These are phyloP conservation scores for Candolleomyces efflorescens DNA, from an alignment of 768 basidiomycete genomes.

Conservation along the genomic window DNA sequence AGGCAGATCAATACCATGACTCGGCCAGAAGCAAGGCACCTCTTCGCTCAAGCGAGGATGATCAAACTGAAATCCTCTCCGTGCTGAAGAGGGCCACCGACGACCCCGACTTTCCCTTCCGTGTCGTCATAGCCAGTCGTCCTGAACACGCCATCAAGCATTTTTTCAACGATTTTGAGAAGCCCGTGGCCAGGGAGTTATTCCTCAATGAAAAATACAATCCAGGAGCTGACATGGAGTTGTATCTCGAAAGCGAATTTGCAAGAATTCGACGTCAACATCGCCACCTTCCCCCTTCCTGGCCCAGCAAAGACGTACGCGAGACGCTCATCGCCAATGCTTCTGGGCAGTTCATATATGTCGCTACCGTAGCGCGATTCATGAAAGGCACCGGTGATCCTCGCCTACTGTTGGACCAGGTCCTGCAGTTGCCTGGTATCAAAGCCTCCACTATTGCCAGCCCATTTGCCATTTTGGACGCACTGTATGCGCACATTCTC, in stretches of 20 bases:
- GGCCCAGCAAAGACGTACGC: background rate
- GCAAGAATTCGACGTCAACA: background rate
- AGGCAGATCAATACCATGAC: background rate
- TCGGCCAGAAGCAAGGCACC: background rate
- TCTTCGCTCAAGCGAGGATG: background rate
- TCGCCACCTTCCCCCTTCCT: slow-evolving; percentile 1
- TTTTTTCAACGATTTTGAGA: background rate
- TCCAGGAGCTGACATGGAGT: background rate
- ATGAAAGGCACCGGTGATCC: too few species aligned
- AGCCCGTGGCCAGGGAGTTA: background rate
- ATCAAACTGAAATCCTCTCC: background rate
- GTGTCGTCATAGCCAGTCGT: background rate
- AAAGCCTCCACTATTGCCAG: background rate
- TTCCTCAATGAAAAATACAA: slow-evolving; percentile 4
- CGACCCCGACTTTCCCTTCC: background rate
- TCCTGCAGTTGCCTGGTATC: too few species aligned
- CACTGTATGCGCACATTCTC: background rate
- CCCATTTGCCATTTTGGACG: background rate
- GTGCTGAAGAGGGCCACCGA: background rate
- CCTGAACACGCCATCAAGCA: background rate
- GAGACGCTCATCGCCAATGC: background rate
- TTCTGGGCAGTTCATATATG: slow-evolving; percentile 16
- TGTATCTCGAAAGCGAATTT: background rate
- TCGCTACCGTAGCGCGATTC: slow-evolving; percentile 10
- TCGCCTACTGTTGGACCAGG: too few species aligned